Base-by-base conservation (phyloP, 1,284 basidiomycete genomes). In the Sphagnurus paluster region DNA sequence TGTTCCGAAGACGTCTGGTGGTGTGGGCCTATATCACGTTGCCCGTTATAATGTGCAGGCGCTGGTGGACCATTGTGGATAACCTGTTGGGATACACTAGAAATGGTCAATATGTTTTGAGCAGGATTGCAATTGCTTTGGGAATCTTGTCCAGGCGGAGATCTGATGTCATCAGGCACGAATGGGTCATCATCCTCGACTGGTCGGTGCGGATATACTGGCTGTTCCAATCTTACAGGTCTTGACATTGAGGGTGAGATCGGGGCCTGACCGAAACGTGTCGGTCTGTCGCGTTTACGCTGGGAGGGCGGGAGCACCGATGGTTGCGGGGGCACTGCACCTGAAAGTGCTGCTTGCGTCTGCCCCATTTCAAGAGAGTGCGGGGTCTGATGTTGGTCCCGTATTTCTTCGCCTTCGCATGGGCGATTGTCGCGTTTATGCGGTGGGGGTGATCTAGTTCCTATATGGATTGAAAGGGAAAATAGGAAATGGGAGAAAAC, bases 381-480 rank as follows among this genome's bases (percentile, higher is more conserved):
- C 37, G 25, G 46, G 14, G 25, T 29, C 30, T n/a, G n/a, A n/a
- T n/a, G n/a, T n/a, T 21, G 40, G 32, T 58, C 56, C 39, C 46
- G 49, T 40, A 20, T 2, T 17, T 35, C 30, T 33, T 53, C 52
- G 20, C 32, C 26, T 10, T 63, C 54, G 44, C 54, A 59, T 23
- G 46, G n/a, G 26, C 44, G 41, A 19, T 16, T 32, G 25, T 63
- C 61, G 44, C 51, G 62, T 29, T 53, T 24, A 34, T 49, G 59
- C 23, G 56, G 55, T 24, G 56, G 56, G 17, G 75, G 71, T 30
- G 79, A 79, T 59, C 75, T 74, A 55, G 68, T 69, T 68, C 82
- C 81, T 84, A 58, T 58, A 64, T 49, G 50, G 46, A 53, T 55
- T 54, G 35, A 54, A 66, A 74, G 70, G 56, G 42, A 24, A 29